phyloP scores from a whole-genome alignment of 495 filamentous ascomycete species.

The Xylona heveae region DNA sequence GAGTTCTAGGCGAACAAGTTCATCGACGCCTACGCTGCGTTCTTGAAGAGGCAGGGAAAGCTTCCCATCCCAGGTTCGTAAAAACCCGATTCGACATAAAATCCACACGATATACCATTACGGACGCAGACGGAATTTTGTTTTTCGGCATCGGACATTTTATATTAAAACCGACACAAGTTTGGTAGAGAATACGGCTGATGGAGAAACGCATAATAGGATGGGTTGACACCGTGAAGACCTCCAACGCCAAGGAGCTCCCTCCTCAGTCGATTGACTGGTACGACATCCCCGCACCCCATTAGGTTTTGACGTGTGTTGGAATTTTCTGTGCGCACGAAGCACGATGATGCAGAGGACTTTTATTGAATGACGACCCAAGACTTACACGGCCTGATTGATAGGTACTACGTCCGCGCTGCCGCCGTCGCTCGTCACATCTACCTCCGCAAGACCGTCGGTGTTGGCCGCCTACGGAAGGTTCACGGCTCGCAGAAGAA shows the following conservation, averaged over 20 bases:
- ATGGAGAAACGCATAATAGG: slow-evolving; percentile 22
- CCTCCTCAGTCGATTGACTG: slow-evolving; percentile 93
- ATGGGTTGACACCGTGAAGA: slow-evolving; percentile 99
- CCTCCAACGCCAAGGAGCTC: slow-evolving; percentile 83
- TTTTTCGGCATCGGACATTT: no score
- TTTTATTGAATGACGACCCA: neutral
- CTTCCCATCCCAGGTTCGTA: slow-evolving; percentile 76
- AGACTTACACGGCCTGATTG: neutral
- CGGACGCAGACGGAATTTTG: no score
- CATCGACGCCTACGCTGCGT: slow-evolving; percentile 82
- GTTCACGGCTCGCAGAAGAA: slow-evolving; percentile 93
- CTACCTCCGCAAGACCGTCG: slow-evolving; percentile 97
- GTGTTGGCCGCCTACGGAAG: slow-evolving; percentile 81
- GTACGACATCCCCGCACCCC: slow-evolving; percentile 20
- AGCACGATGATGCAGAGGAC: no score
- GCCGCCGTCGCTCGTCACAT: slow-evolving; percentile 91
- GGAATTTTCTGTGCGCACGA: no score
- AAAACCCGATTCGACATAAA: no score
- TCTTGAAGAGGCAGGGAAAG: slow-evolving; percentile 98
- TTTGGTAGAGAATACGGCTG: slow-evolving; percentile 2
- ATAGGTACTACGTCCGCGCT: slow-evolving; percentile 88
- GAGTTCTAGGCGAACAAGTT: slow-evolving; percentile 70
- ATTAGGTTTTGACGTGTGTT: slow-evolving; percentile 1
- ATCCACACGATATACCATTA: no score
- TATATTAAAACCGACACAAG: slow-evolving; percentile 1